A percentile compares a stretch with the other conserved stretches of the same genome.
Conservation (phyloP, 345 rosid species). For the Camelina laxa region DNA sequence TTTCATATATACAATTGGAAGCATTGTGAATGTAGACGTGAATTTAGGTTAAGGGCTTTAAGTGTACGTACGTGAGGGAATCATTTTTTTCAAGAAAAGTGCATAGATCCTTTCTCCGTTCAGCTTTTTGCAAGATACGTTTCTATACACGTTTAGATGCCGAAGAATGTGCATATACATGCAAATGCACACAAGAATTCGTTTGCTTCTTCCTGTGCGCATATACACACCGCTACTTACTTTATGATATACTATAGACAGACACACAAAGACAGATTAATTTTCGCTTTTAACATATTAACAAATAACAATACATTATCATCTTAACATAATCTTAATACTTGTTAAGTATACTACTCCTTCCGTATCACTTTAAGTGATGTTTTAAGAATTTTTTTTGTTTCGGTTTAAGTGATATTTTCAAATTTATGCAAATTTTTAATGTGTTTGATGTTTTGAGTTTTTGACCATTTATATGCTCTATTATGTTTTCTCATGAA, state of each 20-base stretch:
- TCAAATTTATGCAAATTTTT: too few species aligned
- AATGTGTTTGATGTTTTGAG: too few species aligned
- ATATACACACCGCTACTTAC: not conserved
- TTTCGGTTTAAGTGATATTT: too few species aligned
- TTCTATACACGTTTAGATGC: slow-evolving; percentile 3
- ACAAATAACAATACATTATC: not conserved
- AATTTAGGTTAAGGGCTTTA: slow-evolving; percentile 30
- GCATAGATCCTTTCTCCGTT: not conserved
- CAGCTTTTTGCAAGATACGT: slow-evolving; percentile 23
- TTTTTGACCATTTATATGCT: too few species aligned
- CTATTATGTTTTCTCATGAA: too few species aligned
- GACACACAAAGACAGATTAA: not conserved
- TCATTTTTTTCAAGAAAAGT: slow-evolving; percentile 20
- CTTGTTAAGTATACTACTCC: too few species aligned
- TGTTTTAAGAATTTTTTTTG: too few species aligned
- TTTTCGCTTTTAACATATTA: not conserved
- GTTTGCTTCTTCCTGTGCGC: not conserved
- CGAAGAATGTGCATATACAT: slow-evolving; percentile 9
- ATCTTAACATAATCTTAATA: not conserved
- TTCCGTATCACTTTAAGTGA: too few species aligned
- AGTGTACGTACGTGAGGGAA: slow-evolving; percentile 18
- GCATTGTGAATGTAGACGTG: slow-evolving; percentile 39
- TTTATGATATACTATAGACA: not conserved
- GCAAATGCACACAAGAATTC: not conserved
- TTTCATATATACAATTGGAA: slow-evolving; percentile 4